These are phyloP conservation scores for Fraxinus angustifolia DNA, from an alignment of 305 asterid genomes.

Conservation along the genomic window DNA sequence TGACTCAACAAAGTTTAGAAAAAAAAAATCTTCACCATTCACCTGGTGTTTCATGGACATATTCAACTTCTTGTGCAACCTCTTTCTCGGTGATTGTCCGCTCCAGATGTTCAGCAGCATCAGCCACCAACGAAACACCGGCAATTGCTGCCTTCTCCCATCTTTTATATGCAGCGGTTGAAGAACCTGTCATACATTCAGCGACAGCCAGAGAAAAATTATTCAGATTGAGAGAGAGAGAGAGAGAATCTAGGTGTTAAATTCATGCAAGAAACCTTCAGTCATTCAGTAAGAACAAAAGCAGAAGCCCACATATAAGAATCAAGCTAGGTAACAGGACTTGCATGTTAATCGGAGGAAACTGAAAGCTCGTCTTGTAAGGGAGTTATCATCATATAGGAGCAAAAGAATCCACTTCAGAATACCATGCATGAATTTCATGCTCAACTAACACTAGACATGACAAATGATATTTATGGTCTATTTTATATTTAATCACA, in stretches of 20 bases:
- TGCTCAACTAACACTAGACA: neutral
- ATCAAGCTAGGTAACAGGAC: neutral
- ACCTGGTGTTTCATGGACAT: conserved; percentile 56
- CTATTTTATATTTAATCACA: neutral
- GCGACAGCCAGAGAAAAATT: conserved; percentile 15
- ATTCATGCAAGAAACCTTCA: neutral
- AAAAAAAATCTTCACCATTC: conserved; percentile 2
- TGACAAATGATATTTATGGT: neutral
- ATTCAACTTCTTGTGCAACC: conserved; percentile 27
- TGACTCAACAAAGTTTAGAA: conserved; percentile 6
- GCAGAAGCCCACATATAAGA: neutral
- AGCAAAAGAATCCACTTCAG: neutral
- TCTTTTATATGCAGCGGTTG: conserved; percentile 83
- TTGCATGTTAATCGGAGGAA: neutral
- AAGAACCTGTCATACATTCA: conserved; percentile 42
- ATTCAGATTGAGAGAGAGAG: neutral
- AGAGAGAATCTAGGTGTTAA: neutral
- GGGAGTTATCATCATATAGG: neutral
- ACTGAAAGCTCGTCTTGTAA: conserved; percentile 11
- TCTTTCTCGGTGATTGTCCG: conserved; percentile 66
- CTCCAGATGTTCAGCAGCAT: conserved; percentile 98
- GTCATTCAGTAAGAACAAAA: neutral
- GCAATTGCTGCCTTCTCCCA: conserved; percentile 99
- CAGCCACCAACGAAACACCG: conserved; percentile 98
- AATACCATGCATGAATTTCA: neutral